A percentile compares a stretch with the other conserved stretches of the same genome.
Evolutionary conservation across 768 basidiomycete genomes (phyloP).

Genomic region (Boletus speciosus): DNA sequence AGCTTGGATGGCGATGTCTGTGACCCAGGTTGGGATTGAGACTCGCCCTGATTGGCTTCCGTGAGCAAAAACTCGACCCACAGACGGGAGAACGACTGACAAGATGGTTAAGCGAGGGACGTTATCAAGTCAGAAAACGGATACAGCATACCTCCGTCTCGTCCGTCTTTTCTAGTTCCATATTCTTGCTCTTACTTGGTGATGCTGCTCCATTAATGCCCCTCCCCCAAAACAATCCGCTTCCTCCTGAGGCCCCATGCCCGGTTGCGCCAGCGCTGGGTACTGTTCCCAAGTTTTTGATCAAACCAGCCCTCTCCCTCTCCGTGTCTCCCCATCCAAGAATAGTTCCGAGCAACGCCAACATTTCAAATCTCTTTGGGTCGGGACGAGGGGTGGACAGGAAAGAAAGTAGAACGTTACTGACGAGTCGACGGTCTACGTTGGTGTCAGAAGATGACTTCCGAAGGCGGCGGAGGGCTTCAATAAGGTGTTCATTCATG

Average conservation of each 20-base stretch:
- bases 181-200: conserved; percentile 34
- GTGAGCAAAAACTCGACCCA: conserved; percentile 99
- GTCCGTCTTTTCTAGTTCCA: conserved; percentile 74
- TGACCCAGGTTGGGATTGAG: conserved; percentile 17
- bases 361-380: conserved; percentile 95
- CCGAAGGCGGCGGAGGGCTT: conserved; percentile 91
- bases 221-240: conserved; percentile 23
- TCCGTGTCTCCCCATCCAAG: conserved; percentile 92
- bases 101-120: neutral
- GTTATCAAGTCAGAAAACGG: neutral
- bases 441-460: conserved; percentile 80
- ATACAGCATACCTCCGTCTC: conserved; percentile 69
- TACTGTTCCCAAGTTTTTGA: conserved; percentile 44
- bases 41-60: conserved; percentile 58
- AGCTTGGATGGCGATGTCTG: conserved; percentile 18
- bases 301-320: conserved; percentile 78
- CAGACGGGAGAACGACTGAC: conserved; percentile 90
- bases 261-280: conserved; percentile 35
- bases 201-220: conserved; percentile 22
- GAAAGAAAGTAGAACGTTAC: conserved; percentile 90
- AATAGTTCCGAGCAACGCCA: conserved; percentile 81
- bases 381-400: conserved; percentile 88
- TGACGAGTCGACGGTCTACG: conserved; percentile 91
- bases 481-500: conserved; percentile 95
- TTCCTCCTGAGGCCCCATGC: conserved; percentile 16